phyloP scores from a whole-genome alignment of 345 rosid species.

The Euphorbia tirucalli region DNA sequence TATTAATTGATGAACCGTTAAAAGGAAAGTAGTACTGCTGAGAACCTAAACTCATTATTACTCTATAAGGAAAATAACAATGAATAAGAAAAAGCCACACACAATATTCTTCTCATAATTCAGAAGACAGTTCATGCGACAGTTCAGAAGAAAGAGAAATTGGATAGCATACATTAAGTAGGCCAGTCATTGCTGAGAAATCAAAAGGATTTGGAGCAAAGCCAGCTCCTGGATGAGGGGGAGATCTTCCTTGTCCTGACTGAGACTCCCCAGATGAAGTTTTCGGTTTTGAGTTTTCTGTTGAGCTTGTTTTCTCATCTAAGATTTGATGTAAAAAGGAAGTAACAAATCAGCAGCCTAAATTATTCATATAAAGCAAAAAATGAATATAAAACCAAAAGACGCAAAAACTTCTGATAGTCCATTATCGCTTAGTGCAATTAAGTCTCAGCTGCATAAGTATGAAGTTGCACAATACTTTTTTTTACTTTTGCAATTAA shows the following conservation, averaged over 20 bases:
- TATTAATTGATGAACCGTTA: neutral
- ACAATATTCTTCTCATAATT: neutral
- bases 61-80: neutral
- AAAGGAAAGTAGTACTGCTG: neutral
- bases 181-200: slow-evolving; percentile 79
- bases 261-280: slow-evolving; percentile 53
- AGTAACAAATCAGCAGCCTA: neutral
- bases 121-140: neutral
- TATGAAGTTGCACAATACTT: neutral
- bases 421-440: neutral
- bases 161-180: slow-evolving; percentile 60
- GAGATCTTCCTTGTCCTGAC: slow-evolving; percentile 31
- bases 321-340: neutral
- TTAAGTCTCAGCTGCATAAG: neutral
- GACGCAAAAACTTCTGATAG: neutral
- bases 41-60: neutral
- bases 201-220: slow-evolving; percentile 70
- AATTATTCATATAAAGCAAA: neutral
- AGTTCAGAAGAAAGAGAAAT: neutral
- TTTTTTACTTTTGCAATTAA: neutral
- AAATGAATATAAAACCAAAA: neutral
- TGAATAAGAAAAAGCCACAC: neutral
- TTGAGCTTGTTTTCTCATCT: slow-evolving; percentile 54
- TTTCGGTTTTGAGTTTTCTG: slow-evolving; percentile 46
- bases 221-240: slow-evolving; percentile 40